These are phyloP conservation scores for Linnemannia elongata DNA, from an alignment of 192 early-diverging fungal genomes.

Conservation along the genomic window DNA sequence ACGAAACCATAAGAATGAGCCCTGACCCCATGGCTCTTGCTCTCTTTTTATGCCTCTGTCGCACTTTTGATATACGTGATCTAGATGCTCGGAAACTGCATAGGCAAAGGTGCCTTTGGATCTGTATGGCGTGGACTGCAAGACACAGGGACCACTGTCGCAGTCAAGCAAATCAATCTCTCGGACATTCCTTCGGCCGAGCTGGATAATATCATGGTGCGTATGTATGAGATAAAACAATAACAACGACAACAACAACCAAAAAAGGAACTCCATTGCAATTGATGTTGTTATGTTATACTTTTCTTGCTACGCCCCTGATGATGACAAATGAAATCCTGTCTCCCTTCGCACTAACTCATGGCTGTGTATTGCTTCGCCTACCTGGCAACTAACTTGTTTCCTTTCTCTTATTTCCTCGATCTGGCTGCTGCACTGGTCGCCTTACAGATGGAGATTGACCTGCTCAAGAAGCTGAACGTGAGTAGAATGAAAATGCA, in stretches of 20 bases:
- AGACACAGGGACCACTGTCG: conserved; percentile 76
- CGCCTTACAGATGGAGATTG: conserved; percentile 63
- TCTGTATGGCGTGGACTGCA: conserved; percentile 79
- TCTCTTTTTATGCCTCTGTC: not conserved
- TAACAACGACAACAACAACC: not conserved
- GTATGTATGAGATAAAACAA: not conserved
- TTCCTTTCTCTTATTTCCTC: not conserved
- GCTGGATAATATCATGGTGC: conserved; percentile 58
- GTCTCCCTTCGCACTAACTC: not conserved
- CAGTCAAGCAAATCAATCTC: conserved; percentile 79
- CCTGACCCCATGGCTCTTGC: not conserved
- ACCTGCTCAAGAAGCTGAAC: conserved; percentile 62
- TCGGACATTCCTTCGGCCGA: conserved; percentile 56
- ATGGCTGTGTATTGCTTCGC: not conserved
- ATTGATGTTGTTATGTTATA: not conserved
- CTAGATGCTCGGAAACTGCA: conserved; percentile 73
- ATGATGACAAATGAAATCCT: not conserved
- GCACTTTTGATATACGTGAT: conserved; percentile 8
- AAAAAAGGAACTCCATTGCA: not conserved
- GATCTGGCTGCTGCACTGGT: not conserved
- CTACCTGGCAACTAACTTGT: not conserved
- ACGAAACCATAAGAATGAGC: not conserved
- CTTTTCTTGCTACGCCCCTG: not conserved
- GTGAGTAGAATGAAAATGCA: conserved; percentile 35
- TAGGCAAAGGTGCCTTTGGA: conserved; percentile 82